phyloP scores from a whole-genome alignment of 768 basidiomycete genomes.

The Suillus paluster region DNA sequence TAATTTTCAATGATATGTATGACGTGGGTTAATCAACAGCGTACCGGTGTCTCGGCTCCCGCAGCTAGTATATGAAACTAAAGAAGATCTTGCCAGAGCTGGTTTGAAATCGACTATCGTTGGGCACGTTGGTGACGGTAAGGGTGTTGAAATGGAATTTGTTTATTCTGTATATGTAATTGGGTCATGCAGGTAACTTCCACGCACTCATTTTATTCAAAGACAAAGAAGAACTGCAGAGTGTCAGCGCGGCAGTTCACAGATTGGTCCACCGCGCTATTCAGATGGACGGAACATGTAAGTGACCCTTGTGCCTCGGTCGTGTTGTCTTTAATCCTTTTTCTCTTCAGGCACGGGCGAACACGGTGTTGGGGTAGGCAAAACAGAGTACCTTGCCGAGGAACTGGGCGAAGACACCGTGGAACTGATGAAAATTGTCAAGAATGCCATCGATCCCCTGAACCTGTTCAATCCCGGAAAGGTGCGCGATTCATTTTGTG shows the following conservation, averaged over 20 bases:
- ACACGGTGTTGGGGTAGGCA: constrained; percentile 88
- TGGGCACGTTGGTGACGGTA: constrained; percentile 82
- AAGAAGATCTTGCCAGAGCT: constrained; percentile 68
- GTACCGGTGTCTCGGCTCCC: constrained; percentile 75
- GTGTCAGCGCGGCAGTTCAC: constrained; percentile 64
- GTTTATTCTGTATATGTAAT: not conserved
- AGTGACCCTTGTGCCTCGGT: constrained; percentile 25
- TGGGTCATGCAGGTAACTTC: constrained; percentile 43
- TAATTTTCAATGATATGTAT: not conserved
- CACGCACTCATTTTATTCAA: constrained; percentile 59
- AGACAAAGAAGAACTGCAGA: constrained; percentile 59
- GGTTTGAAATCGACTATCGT: constrained; percentile 72
- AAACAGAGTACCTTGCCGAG: constrained; percentile 79
- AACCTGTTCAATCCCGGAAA: constrained; percentile 91
- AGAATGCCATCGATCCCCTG: constrained; percentile 75
- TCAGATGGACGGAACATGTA: constrained; percentile 77
- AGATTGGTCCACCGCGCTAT: constrained; percentile 75
- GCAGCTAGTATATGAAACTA: constrained; percentile 75
- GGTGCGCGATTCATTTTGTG: constrained; percentile 23
- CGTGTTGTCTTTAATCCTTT: constrained; percentile 9
- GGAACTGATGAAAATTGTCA: constrained; percentile 85
- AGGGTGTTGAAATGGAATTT: constrained; percentile 37
- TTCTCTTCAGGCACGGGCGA: constrained; percentile 70
- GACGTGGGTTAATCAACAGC: constrained; percentile 32
- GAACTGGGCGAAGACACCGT: constrained; percentile 87